Evolutionary conservation across 2,329 filamentous ascomycete genomes (phyloP), one percentile per base, ranked within the genome.

Genomic region (Penicillium sp.): DNA sequence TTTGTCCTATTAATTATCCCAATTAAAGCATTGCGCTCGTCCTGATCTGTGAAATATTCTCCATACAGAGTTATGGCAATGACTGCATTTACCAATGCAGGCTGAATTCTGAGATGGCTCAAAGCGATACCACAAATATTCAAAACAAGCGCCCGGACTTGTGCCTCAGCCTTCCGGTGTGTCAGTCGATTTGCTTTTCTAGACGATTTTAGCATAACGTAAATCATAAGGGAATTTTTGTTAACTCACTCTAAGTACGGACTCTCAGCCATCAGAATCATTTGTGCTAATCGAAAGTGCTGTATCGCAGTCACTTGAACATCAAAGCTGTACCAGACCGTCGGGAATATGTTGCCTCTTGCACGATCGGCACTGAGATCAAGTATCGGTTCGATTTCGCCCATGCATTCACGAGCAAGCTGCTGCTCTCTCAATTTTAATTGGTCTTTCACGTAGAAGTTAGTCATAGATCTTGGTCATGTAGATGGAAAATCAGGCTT

Each of bases 81-180:
- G 0, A 66, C 60, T 1, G 62, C 62, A 52, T 63, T 64, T 13
- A 66, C 58, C 3, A 66, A 21, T 5, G 62, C 62, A 31, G 63
- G 62, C 10, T 59, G 56, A 3, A 58, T 48, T 3, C 43, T 37
- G 2, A 49, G 26, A 34, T 62, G 58, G 11, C 51, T 44, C 5
- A 64, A 14, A 1, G 56, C 60, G 14, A 66, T 64, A 3, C 63
- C 63, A 36, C 62, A 66, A 4, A 62, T 45, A 2, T 55, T 53
- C 1, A 66, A 53, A 1, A 66, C 62, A 1, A 60, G 60, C 1
- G 51, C 52, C n/a, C 62, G 57, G 2, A 66, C 60, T 28, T 55
- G 59, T 3, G 59, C 47, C 40, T 63, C 62, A 0, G 48, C 46
- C 33, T 60, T 61, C 6, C 63, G 60, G 31, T 63, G 63, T 2